Conservation (phyloP, 2,329 filamentous ascomycete species). For the Cercospora sp. region DNA sequence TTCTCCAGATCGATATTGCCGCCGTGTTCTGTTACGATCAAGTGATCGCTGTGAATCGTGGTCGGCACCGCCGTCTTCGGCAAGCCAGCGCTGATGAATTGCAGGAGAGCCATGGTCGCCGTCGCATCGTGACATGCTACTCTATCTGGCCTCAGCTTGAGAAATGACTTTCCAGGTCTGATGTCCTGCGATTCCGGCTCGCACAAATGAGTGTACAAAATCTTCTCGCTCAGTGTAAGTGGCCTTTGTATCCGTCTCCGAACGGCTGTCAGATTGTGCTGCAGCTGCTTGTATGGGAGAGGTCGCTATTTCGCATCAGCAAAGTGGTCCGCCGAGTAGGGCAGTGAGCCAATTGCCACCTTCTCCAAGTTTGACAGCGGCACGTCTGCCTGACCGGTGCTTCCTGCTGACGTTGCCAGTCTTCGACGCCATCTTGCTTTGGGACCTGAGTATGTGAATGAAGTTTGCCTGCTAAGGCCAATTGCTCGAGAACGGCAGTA, state of each 20-base stretch:
- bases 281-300: conserved; percentile 9
- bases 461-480: neutral
- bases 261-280: conserved; percentile 89
- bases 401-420: neutral
- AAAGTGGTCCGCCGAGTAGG: neutral
- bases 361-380: conserved; percentile 8
- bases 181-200: conserved; percentile 94
- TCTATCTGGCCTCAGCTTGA: conserved; percentile 93
- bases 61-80: conserved; percentile 87
- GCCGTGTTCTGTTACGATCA: conserved; percentile 94
- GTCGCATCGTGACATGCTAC: conserved; percentile 99
- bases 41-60: conserved; percentile 96
- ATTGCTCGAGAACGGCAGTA: neutral
- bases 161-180: conserved; percentile 89
- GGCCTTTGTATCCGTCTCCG: conserved; percentile 85
- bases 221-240: conserved; percentile 94
- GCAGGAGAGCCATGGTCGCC: conserved; percentile 97
- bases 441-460: neutral
- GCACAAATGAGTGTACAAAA: conserved; percentile 96
- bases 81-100: conserved; percentile 99
- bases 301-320: neutral
- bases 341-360: neutral
- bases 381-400: neutral
- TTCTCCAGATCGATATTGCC: conserved; percentile 88
- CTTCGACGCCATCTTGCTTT: neutral